Evolutionary conservation across 208 protist species (phyloP).

Genomic region (Trichomonas vaginalis): DNA sequence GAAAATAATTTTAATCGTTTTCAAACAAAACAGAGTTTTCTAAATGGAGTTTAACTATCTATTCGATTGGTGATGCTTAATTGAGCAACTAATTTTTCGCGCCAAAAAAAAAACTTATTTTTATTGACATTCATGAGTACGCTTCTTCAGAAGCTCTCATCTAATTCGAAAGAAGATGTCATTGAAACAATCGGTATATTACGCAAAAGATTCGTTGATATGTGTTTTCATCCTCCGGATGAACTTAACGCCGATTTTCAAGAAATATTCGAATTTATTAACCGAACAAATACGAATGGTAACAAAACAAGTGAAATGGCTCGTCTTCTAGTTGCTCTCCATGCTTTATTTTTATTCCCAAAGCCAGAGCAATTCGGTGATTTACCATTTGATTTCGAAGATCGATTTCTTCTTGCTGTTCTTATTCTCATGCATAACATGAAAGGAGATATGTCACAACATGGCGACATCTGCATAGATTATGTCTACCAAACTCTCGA

Average conservation of each 20-base stretch:
- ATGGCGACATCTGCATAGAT: background rate
- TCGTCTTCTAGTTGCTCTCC: background rate
- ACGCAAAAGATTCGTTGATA: background rate
- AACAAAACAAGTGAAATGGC: background rate
- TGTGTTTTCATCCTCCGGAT: background rate
- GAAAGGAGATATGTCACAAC: background rate
- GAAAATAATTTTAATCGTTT: too few relatives aligned
- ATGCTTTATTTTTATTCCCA: background rate
- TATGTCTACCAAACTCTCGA: background rate
- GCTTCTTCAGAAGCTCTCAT: background rate
- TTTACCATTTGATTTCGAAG: background rate
- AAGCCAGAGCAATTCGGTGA: background rate
- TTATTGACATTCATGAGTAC: background rate
- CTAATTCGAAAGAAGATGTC: background rate
- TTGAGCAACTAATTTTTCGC: background rate
- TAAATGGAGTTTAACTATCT: too few relatives aligned
- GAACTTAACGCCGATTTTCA: background rate
- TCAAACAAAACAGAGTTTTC: too few relatives aligned
- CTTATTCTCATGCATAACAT: background rate
- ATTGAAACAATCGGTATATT: background rate
- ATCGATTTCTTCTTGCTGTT: background rate
- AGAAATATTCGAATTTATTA: background rate
- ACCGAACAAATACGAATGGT: background rate
- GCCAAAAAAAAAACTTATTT: background rate
- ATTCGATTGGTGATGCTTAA: too few relatives aligned